A percentile compares a stretch with the other conserved stretches of the same genome.
Conservation (phyloP, 2,329 filamentous ascomycete species). For the Microascus cirrosus region DNA sequence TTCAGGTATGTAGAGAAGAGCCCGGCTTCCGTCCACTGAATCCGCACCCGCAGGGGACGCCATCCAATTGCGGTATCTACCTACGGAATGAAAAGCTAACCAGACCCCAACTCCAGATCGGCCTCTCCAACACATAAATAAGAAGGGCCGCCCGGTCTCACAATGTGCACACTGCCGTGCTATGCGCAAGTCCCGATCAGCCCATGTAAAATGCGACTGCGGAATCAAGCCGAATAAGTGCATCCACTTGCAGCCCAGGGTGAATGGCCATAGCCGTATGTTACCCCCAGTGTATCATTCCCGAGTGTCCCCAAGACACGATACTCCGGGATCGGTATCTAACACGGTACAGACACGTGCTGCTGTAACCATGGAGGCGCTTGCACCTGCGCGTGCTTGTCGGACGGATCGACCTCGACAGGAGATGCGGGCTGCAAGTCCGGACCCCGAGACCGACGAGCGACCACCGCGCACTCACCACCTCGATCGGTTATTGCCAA, state of each 20-base stretch:
- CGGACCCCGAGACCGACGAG: conserved; percentile 39
- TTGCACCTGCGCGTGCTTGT: conserved; percentile 48
- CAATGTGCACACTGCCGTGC: conserved; percentile 96
- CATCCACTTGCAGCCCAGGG: conserved; percentile 43
- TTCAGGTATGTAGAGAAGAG: conserved; percentile 55
- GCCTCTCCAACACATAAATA: conserved; percentile 87
- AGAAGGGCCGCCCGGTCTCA: conserved; percentile 93
- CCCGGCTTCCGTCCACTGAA: conserved; percentile 5
- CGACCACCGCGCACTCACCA: conserved; percentile 47
- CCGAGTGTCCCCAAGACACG: no score
- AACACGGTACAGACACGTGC: conserved; percentile 43
- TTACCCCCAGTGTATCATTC: conserved; percentile 3
- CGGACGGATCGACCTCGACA: conserved; percentile 43
- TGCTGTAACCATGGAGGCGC: conserved; percentile 59
- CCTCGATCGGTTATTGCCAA: not conserved
- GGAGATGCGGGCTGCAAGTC: conserved; percentile 28
- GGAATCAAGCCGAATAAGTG: conserved; percentile 78
- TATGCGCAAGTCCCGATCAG: conserved; percentile 89
- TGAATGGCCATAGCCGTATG: conserved; percentile 51
- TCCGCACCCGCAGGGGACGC: not conserved
- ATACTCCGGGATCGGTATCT: not conserved
- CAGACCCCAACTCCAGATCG: conserved; percentile 50
- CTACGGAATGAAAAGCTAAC: conserved; percentile 9
- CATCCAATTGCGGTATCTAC: not conserved
- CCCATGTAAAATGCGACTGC: conserved; percentile 94